Conservation (phyloP, 768 basidiomycete species). For the Trametes cinnabarina region DNA sequence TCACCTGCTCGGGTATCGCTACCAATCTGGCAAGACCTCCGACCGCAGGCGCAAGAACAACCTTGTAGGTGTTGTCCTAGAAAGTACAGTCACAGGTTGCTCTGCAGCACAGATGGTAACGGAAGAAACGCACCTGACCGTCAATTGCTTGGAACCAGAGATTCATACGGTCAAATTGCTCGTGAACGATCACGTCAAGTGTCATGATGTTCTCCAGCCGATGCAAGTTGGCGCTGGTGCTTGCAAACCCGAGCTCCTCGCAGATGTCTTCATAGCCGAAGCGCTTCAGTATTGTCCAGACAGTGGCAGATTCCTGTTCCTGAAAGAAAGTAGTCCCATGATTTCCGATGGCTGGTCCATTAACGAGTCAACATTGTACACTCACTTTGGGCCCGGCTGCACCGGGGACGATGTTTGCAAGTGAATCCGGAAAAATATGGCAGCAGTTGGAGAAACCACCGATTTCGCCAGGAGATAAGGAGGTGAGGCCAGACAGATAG, state of each 20-base stretch:
- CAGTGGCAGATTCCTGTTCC: not conserved
- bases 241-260: not conserved
- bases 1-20: not conserved
- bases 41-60: not conserved
- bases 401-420: not conserved
- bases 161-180: not conserved
- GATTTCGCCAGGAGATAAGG: not conserved
- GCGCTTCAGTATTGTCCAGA: not conserved
- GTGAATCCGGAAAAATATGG: not conserved
- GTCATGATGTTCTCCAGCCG: slow-evolving; percentile 2
- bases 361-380: not conserved
- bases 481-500: not conserved
- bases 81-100: not conserved
- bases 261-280: not conserved
- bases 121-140: not conserved
- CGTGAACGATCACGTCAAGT: not conserved
- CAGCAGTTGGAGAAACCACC: not conserved
- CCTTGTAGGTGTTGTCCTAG: not conserved
- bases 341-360: not conserved
- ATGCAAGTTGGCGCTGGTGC: not conserved
- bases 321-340: not conserved
- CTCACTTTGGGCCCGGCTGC: not conserved
- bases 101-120: not conserved
- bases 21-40: not conserved
- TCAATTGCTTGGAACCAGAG: not conserved